Evolutionary conservation across 1,284 basidiomycete species (phyloP), one percentile per base, ranked within the genome.

Genomic region (Rhodotorula sp.): DNA sequence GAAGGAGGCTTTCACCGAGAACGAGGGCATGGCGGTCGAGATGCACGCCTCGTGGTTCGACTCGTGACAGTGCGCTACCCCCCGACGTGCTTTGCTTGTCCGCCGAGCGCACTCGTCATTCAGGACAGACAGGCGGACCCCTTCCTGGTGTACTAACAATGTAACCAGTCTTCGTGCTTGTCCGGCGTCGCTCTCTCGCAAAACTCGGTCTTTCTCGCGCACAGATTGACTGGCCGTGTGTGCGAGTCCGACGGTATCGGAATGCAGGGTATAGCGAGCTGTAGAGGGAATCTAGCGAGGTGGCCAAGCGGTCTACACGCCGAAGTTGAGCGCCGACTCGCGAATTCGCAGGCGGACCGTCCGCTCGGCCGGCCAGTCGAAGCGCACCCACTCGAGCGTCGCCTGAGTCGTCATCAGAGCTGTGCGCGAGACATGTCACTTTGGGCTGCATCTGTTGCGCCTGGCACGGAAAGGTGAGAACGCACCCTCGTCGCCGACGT

Each of bases 361-460:
- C 14, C 93, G 86, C 67, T 91, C 89, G 0, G 87, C 87, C 0
- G 87, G 83, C 94, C 94, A 97, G 70, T 91, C 89, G 68, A 97
- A 91, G 14, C 83, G 84, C 49, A 96, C 87, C 77, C 88, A 85
- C 61, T 89, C 88, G 70, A 95, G 83, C 5, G 88, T 89, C 19
- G 87, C 88, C 8, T 87, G 88, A 7, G 87, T 83, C 21, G 86
- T 87, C 87, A 93, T 88, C 42, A 88, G 84, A 0, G 85, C 91
- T 91, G 70, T 25, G 19, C 46, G 41, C 41, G 45, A 25, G 14
- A 13, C 1, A 14, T 1, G 27, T 10, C 21, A 23, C 19, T 48
- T 21, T 19, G 7, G 23, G 21, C 12, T 13, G 4, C 52, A 8
- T 3, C 4, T 4, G 14, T 21, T 9, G n/a, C 1, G 17, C 13